Evolutionary conservation across 192 early-diverging fungal species (phyloP).

Genomic region (Backusella psychrophila): DNA sequence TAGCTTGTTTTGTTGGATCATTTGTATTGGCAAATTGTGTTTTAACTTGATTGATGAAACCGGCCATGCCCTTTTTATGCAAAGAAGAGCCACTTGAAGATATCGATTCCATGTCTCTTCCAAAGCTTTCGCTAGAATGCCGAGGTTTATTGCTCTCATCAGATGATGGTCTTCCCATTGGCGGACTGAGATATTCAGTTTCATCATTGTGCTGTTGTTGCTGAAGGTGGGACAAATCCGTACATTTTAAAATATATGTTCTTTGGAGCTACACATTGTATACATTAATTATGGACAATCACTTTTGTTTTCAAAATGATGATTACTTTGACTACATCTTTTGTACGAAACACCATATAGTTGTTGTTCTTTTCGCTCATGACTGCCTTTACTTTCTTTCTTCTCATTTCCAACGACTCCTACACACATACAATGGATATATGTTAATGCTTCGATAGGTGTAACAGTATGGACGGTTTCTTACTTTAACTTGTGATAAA

Average conservation of each 20-base stretch:
- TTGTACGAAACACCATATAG: slow-evolving; percentile 1
- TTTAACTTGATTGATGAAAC: slow-evolving; percentile 24
- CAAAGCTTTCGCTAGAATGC: slow-evolving; percentile 12
- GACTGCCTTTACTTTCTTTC: slow-evolving; percentile 15
- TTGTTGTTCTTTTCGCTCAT: slow-evolving; percentile 7
- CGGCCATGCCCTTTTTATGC: slow-evolving; percentile 21
- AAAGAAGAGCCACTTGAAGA: neutral
- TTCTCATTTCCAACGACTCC: slow-evolving; percentile 10
- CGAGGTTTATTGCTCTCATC: slow-evolving; percentile 7
- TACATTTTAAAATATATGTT: slow-evolving; percentile 12
- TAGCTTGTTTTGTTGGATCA: slow-evolving; percentile 28
- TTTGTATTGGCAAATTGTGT: slow-evolving; percentile 8
- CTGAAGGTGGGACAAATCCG: neutral
- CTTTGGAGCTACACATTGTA: slow-evolving; percentile 14
- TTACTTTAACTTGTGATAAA: slow-evolving; percentile 12
- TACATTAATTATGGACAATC: neutral
- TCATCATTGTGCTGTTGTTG: neutral
- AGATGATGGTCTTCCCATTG: slow-evolving; percentile 5
- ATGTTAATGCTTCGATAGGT: neutral
- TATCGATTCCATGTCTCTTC: slow-evolving; percentile 6
- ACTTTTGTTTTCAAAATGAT: neutral
- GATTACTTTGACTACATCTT: slow-evolving; percentile 14
- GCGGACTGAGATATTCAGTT: neutral
- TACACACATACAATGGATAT: neutral
- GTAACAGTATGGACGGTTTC: neutral